These are phyloP conservation scores for Ceratorhiza oryzae-sativae DNA, from an alignment of 1,284 basidiomycete species.

Conservation along the genomic window DNA sequence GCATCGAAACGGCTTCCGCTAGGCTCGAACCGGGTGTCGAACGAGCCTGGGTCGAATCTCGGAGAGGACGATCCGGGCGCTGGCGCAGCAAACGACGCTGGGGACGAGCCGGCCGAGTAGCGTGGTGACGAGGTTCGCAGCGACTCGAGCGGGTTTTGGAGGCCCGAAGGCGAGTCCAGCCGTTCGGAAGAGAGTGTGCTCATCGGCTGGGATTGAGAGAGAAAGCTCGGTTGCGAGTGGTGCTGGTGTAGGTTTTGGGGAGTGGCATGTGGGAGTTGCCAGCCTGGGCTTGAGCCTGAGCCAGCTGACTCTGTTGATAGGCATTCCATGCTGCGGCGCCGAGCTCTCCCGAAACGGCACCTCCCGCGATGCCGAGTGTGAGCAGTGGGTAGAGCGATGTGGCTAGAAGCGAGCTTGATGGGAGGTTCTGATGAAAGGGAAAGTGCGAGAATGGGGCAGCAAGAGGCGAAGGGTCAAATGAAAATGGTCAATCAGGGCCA, in stretches of 20 bases:
- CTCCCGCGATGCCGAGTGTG: slow-evolving; percentile 34
- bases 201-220: slow-evolving; percentile 26
- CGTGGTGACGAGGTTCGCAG: slow-evolving; percentile 15
- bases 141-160: slow-evolving; percentile 25
- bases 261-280: not conserved
- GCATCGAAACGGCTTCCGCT: not conserved
- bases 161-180: slow-evolving; percentile 8
- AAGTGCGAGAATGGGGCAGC: not conserved
- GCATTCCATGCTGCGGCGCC: slow-evolving; percentile 30
- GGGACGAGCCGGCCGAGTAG: not conserved
- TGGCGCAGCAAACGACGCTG: not conserved
- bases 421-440: slow-evolving; percentile 15
- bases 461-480: not conserved
- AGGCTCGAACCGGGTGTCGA: slow-evolving; percentile 5
- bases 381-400: slow-evolving; percentile 34
- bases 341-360: slow-evolving; percentile 32
- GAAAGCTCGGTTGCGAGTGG: not conserved
- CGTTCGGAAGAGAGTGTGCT: slow-evolving; percentile 24
- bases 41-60: not conserved
- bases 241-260: not conserved
- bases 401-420: slow-evolving; percentile 30
- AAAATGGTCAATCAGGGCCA: not conserved
- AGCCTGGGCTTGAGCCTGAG: slow-evolving; percentile 18
- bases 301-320: slow-evolving; percentile 30
- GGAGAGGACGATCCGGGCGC: not conserved